Percentiles rank a stretch among this genome's conserved stretches.
Evolutionary conservation across 495 filamentous ascomycete species (phyloP).

Genomic region (Penicillium nucicola): DNA sequence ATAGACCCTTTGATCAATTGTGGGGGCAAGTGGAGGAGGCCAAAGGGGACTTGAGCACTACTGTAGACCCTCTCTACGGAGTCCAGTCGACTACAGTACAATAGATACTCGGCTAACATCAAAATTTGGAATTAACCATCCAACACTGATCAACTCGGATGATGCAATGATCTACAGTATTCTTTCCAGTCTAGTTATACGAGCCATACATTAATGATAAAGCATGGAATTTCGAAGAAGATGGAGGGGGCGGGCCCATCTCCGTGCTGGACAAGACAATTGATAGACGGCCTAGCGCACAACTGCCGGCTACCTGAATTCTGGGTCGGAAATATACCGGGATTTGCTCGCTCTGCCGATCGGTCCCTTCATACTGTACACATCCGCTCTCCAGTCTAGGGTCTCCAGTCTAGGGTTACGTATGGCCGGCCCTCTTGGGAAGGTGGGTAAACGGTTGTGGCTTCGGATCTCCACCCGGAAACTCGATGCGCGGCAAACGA

Average conservation of each 20-base stretch:
- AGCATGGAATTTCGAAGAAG: background rate
- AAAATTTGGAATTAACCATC: too few relatives aligned
- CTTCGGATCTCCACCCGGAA: conserved; percentile 19
- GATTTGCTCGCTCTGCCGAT: conserved; percentile 3
- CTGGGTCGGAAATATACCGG: background rate
- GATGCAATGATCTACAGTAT: background rate
- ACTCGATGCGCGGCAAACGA: conserved; percentile 12
- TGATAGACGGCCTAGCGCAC: background rate
- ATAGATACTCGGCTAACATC: too few relatives aligned
- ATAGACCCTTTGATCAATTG: too few relatives aligned
- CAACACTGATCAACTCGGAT: too few relatives aligned
- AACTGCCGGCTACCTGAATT: background rate
- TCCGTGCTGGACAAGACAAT: conserved; percentile 8
- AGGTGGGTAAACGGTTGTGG: conserved; percentile 21
- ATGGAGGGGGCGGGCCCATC: background rate
- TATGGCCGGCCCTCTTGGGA: background rate
- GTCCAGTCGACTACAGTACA: too few relatives aligned
- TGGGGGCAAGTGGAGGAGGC: too few relatives aligned
- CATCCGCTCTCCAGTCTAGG: too few relatives aligned
- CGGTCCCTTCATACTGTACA: background rate
- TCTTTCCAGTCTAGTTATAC: too few relatives aligned
- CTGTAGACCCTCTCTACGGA: too few relatives aligned
- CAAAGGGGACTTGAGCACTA: too few relatives aligned
- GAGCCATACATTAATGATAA: background rate
- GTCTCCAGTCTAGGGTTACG: background rate